Conservation (phyloP, 1,284 basidiomycete genomes). For the Leccinum fallax region DNA sequence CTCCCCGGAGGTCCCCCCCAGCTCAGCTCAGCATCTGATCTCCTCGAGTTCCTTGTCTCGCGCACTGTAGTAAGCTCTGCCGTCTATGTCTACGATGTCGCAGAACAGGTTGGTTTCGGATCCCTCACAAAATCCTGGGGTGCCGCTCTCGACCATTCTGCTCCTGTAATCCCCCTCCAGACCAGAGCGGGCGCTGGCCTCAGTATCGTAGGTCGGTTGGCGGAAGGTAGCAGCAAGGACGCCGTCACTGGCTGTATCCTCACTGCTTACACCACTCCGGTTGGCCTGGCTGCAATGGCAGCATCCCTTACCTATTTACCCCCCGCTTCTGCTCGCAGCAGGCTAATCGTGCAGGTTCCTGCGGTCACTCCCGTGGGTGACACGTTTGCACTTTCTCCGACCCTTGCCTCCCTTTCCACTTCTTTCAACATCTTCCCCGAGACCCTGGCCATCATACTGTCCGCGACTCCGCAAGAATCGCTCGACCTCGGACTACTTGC, state of each 20-base stretch:
- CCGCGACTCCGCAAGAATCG: constrained; percentile 78
- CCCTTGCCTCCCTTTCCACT: constrained; percentile 67
- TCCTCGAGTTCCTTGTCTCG: constrained; percentile 70
- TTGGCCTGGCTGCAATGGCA: constrained; percentile 77
- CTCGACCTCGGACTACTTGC: constrained; percentile 71
- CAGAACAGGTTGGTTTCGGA: constrained; percentile 79
- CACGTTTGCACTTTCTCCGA: constrained; percentile 69
- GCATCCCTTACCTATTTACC: constrained; percentile 70
- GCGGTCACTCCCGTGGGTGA: constrained; percentile 67
- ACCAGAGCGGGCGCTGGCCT: constrained; percentile 88
- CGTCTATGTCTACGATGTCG: constrained; percentile 80
- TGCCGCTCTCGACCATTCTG: constrained; percentile 41
- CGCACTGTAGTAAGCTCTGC: constrained; percentile 55
- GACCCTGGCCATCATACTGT: constrained; percentile 76
- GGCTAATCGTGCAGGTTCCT: constrained; percentile 80
- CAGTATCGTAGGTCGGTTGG: constrained; percentile 79
- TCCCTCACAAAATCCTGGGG: constrained; percentile 65
- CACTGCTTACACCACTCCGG: constrained; percentile 77
- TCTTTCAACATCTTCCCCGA: constrained; percentile 65
- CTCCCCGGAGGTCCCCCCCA: constrained; percentile 35
- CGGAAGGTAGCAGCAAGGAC: constrained; percentile 74
- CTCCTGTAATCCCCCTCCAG: constrained; percentile 73
- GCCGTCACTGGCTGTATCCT: constrained; percentile 57
- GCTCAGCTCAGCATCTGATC: constrained; percentile 55
- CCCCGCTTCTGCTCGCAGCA: constrained; percentile 56